Conservation (phyloP, 1,284 basidiomycete species). For the Mycena sp. region DNA sequence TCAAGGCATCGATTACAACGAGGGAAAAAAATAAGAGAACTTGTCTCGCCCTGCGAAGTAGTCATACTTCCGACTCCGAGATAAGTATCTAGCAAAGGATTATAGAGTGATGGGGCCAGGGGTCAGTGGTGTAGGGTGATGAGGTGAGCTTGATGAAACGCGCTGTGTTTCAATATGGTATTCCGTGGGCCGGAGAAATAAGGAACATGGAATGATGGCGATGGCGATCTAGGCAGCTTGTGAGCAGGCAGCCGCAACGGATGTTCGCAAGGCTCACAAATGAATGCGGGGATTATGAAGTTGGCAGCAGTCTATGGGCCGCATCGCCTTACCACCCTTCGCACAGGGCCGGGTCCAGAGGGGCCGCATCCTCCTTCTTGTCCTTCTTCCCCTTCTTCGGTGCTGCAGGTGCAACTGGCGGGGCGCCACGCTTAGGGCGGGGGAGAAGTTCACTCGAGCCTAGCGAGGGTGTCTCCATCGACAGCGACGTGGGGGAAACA, state of each 20-base stretch:
- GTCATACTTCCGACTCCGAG: too few relatives aligned
- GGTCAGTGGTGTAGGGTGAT: too few relatives aligned
- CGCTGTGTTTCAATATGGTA: too few relatives aligned
- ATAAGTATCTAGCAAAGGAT: neutral
- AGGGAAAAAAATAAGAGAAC: too few relatives aligned
- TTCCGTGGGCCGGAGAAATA: too few relatives aligned
- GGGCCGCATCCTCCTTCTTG: neutral
- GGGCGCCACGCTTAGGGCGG: conserved; percentile 28
- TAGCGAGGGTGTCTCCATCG: conserved; percentile 26
- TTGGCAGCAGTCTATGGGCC: too few relatives aligned
- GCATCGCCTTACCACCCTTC: conserved; percentile 19
- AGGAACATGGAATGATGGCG: too few relatives aligned
- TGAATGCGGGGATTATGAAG: neutral
- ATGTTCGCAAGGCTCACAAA: neutral
- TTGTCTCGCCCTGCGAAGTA: too few relatives aligned
- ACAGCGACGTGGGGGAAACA: conserved; percentile 16
- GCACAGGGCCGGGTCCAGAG: conserved; percentile 26
- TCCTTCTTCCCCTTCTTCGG: neutral
- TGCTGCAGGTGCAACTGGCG: conserved; percentile 9
- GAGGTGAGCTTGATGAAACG: too few relatives aligned
- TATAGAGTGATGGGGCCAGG: too few relatives aligned
- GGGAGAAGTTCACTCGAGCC: conserved; percentile 25
- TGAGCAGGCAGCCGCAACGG: neutral
- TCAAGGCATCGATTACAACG: too few relatives aligned
- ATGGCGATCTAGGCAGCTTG: too few relatives aligned